phyloP scores from a whole-genome alignment of 441 rosid genomes.

The Populus hybrid region DNA sequence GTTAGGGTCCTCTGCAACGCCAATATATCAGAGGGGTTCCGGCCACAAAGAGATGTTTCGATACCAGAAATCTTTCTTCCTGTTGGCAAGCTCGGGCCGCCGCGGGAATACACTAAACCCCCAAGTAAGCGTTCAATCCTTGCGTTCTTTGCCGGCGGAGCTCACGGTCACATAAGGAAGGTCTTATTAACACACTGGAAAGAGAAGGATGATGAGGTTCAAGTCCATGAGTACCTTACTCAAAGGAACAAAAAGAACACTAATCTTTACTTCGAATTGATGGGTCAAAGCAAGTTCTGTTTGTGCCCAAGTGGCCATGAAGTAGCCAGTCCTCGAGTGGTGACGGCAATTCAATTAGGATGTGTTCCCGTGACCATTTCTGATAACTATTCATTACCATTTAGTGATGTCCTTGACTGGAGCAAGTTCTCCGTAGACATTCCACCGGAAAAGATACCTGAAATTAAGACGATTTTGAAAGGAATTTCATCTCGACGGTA shows the following conservation, averaged over 20 bases:
- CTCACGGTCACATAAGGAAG: slow-evolving; percentile 42
- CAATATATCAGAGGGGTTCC: slow-evolving; percentile 41
- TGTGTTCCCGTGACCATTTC: slow-evolving; percentile 50
- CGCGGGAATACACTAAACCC: neutral
- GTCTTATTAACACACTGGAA: slow-evolving; percentile 41
- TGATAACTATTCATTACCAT: slow-evolving; percentile 58
- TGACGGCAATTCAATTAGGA: slow-evolving; percentile 27
- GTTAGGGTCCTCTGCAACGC: slow-evolving; percentile 55
- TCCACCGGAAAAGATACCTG: slow-evolving; percentile 21
- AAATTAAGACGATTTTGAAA: too few relatives aligned
- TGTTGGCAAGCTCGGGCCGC: slow-evolving; percentile 19
- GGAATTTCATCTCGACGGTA: slow-evolving; percentile 40
- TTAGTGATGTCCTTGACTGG: slow-evolving; percentile 77
- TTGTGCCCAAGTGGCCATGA: slow-evolving; percentile 59
- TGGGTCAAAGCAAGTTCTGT: slow-evolving; percentile 46
- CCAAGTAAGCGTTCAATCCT: slow-evolving; percentile 35
- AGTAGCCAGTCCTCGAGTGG: slow-evolving; percentile 49
- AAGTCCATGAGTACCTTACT: slow-evolving; percentile 35
- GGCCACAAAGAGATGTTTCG: slow-evolving; percentile 43
- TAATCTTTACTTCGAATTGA: slow-evolving; percentile 22
- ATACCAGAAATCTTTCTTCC: slow-evolving; percentile 30
- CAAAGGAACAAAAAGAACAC: slow-evolving; percentile 7
- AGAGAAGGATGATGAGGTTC: slow-evolving; percentile 33
- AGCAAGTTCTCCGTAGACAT: slow-evolving; percentile 51
- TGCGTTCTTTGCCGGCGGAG: slow-evolving; percentile 50